Conservation (phyloP, 805 yeast species). For the Kuraishia floccosa region DNA sequence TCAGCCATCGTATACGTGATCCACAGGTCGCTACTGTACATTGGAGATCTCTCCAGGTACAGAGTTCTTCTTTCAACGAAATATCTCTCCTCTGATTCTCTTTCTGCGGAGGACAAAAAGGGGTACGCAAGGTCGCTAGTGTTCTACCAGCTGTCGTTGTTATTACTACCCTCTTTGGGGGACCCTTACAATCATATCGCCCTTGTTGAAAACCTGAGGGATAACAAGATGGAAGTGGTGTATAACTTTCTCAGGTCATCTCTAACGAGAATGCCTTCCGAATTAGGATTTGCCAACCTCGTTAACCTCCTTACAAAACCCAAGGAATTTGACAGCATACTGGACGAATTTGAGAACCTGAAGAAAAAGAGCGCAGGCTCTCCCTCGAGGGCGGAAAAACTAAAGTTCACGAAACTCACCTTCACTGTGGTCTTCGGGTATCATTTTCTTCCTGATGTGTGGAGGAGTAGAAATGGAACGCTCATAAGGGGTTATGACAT, state of each 20-base stretch:
- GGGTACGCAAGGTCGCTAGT: slow-evolving; percentile 31
- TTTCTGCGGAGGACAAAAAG: slow-evolving; percentile 24
- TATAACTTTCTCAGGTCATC: slow-evolving; percentile 47
- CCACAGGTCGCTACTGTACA: slow-evolving; percentile 36
- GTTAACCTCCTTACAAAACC: slow-evolving; percentile 21
- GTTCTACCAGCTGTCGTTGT: slow-evolving; percentile 39
- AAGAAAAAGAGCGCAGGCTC: slow-evolving; percentile 12
- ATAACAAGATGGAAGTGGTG: slow-evolving; percentile 33
- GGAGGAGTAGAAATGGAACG: slow-evolving; percentile 18
- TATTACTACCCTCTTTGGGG: slow-evolving; percentile 55
- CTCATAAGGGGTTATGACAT: slow-evolving; percentile 18
- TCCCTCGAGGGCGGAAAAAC: slow-evolving; percentile 20
- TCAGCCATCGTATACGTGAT: slow-evolving; percentile 24
- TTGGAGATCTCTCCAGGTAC: slow-evolving; percentile 52
- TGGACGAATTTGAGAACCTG: slow-evolving; percentile 13
- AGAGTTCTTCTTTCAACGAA: slow-evolving; percentile 35
- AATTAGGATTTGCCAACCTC: slow-evolving; percentile 36
- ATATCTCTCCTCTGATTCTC: slow-evolving; percentile 19
- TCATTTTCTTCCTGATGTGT: slow-evolving; percentile 27
- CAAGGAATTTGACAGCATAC: slow-evolving; percentile 16
- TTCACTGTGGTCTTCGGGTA: slow-evolving; percentile 20
- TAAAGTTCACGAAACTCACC: slow-evolving; percentile 17
- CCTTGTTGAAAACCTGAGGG: slow-evolving; percentile 37
- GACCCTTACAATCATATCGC: slow-evolving; percentile 57
- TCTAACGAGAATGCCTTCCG: slow-evolving; percentile 37